phyloP scores from a whole-genome alignment of 495 filamentous ascomycete genomes.

The Xylona heveae region DNA sequence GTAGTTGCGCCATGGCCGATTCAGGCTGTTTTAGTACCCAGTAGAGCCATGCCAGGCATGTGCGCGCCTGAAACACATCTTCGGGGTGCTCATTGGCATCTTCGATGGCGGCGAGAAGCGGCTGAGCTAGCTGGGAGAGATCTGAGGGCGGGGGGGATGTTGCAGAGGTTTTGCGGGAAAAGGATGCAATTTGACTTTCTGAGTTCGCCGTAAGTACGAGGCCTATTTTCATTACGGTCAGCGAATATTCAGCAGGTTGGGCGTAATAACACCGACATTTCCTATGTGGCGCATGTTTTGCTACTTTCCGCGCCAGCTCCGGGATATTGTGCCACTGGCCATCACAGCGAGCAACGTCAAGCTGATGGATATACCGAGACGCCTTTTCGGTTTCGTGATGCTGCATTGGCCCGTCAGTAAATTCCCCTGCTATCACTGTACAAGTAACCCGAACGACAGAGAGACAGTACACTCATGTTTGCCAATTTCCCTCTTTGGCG shows the following conservation, averaged over 20 bases:
- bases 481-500: no score
- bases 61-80: slow-evolving; percentile 58
- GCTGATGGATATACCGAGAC: slow-evolving; percentile 49
- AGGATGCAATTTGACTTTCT: slow-evolving; percentile 40
- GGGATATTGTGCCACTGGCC: slow-evolving; percentile 79
- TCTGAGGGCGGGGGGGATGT: slow-evolving; percentile 21
- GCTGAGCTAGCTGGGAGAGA: slow-evolving; percentile 37
- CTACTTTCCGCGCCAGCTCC: slow-evolving; percentile 75
- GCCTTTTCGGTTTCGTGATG: slow-evolving; percentile 39
- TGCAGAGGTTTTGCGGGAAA: slow-evolving; percentile 12
- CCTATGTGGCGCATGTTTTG: slow-evolving; percentile 76
- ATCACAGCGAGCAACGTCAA: slow-evolving; percentile 72
- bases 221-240: slow-evolving; percentile 25
- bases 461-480: no score
- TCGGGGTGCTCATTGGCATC: slow-evolving; percentile 31
- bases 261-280: slow-evolving; percentile 40
- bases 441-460: no score
- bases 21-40: slow-evolving; percentile 48
- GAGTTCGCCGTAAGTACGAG: slow-evolving; percentile 52
- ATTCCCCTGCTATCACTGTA: no score
- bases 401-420: slow-evolving; percentile 1
- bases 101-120: slow-evolving; percentile 42
- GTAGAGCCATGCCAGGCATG: slow-evolving; percentile 68
- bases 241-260: not conserved
- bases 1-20: slow-evolving; percentile 36